phyloP scores from a whole-genome alignment of 768 basidiomycete genomes.

The Paxillus involutus region DNA sequence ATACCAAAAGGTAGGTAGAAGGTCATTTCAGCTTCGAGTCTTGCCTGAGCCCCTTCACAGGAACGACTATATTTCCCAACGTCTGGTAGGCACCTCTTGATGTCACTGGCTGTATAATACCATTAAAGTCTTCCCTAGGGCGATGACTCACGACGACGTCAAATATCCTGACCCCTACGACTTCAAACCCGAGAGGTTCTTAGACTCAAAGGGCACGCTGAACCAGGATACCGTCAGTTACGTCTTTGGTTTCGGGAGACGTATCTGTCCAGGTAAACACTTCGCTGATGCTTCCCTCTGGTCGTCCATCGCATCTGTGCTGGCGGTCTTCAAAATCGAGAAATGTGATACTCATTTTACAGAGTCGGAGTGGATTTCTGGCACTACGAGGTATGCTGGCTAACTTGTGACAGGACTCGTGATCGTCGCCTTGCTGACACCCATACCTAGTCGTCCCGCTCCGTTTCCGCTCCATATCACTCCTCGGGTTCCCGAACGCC shows the following conservation, averaged over 20 bases:
- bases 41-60: constrained; percentile 7
- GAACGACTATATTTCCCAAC: constrained; percentile 28
- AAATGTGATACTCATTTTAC: not conserved
- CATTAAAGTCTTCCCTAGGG: constrained; percentile 19
- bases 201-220: constrained; percentile 9
- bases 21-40: not conserved
- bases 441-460: not conserved
- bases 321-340: not conserved
- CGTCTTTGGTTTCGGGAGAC: constrained; percentile 5
- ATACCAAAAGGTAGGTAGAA: constrained; percentile 1
- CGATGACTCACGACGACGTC: constrained; percentile 31
- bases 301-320: not conserved
- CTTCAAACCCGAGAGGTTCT: constrained; percentile 38
- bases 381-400: not conserved
- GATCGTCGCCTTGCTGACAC: not conserved
- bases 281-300: constrained; percentile 5
- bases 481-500: not conserved
- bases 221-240: constrained; percentile 1
- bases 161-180: constrained; percentile 34
- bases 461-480: not conserved
- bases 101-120: not conserved
- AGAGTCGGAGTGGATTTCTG: not conserved
- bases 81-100: constrained; percentile 20
- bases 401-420: not conserved
- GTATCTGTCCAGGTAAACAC: constrained; percentile 3